A percentile compares a stretch with the other conserved stretches of the same genome.
Conservation (phyloP, 495 filamentous ascomycete species). For the Evernia prunastri region DNA sequence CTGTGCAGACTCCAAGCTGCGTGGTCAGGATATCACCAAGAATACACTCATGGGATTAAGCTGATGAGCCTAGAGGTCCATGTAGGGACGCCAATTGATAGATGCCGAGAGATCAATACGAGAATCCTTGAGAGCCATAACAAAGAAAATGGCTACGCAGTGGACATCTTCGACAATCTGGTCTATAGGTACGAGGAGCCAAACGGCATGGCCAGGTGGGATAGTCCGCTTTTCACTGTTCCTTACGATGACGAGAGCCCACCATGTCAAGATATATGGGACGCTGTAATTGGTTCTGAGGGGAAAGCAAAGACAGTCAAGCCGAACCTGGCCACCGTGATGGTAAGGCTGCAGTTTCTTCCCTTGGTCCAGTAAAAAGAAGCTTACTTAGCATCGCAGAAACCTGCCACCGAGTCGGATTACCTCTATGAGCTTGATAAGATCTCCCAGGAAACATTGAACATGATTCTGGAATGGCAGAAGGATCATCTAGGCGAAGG, state of each 20-base stretch:
- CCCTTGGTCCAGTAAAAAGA: neutral
- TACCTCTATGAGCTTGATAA: slow-evolving; percentile 83
- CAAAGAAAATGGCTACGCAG: slow-evolving; percentile 33
- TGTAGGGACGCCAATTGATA: slow-evolving; percentile 67
- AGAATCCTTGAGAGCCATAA: slow-evolving; percentile 28
- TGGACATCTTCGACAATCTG: slow-evolving; percentile 77
- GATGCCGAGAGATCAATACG: slow-evolving; percentile 57
- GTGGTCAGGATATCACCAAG: slow-evolving; percentile 48
- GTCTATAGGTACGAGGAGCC: slow-evolving; percentile 96
- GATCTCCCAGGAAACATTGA: slow-evolving; percentile 74
- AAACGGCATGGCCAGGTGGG: slow-evolving; percentile 91
- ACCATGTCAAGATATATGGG: slow-evolving; percentile 69
- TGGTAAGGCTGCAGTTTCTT: slow-evolving; percentile 36
- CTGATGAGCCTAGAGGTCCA: slow-evolving; percentile 51
- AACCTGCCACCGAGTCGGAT: slow-evolving; percentile 61
- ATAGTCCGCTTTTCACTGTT: slow-evolving; percentile 87
- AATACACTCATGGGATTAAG: neutral
- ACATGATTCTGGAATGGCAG: slow-evolving; percentile 66
- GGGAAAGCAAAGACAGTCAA: slow-evolving; percentile 45
- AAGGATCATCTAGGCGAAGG: slow-evolving; percentile 57
- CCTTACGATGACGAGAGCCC: slow-evolving; percentile 69
- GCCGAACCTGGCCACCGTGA: slow-evolving; percentile 76
- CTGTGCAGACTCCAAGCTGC: slow-evolving; percentile 71
- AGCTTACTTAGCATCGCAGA: slow-evolving; percentile 27
- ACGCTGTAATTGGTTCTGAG: slow-evolving; percentile 52